These are phyloP conservation scores for Mortierella alpina DNA, from an alignment of 192 early-diverging fungal genomes.

Conservation along the genomic window DNA sequence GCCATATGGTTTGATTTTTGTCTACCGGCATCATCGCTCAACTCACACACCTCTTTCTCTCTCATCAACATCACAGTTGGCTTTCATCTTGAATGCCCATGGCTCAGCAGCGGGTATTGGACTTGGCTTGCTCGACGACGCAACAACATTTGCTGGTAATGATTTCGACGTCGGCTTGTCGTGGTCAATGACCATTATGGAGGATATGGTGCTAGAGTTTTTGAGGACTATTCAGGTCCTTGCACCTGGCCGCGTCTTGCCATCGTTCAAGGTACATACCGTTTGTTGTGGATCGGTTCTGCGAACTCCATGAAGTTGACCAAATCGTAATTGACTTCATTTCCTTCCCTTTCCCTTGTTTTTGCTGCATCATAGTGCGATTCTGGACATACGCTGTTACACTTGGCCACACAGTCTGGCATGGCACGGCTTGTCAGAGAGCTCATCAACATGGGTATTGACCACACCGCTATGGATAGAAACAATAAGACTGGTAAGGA, in stretches of 20 bases:
- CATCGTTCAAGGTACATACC: conserved; percentile 34
- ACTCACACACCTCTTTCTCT: not conserved
- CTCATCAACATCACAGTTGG: conserved; percentile 19
- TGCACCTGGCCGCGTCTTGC: conserved; percentile 39
- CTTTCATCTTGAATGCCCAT: conserved; percentile 33
- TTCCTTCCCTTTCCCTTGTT: not conserved
- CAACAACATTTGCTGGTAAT: conserved; percentile 28
- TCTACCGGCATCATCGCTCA: not conserved
- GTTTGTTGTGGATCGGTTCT: not conserved
- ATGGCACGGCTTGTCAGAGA: conserved; percentile 29
- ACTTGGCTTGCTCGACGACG: conserved; percentile 36
- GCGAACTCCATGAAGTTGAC: too few species aligned
- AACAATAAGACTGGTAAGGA: conserved; percentile 50
- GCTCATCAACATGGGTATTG: conserved; percentile 46
- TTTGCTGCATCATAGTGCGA: conserved; percentile 13
- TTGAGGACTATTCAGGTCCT: conserved; percentile 33
- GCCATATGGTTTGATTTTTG: not conserved
- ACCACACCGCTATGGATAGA: conserved; percentile 48
- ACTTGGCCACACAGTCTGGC: conserved; percentile 28
- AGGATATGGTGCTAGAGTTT: conserved; percentile 46
- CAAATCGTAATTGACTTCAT: not conserved
- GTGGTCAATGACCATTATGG: conserved; percentile 15
- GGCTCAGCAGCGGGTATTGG: conserved; percentile 11
- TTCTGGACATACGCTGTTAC: conserved; percentile 42
- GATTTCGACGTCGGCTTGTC: conserved; percentile 35